These are phyloP conservation scores for Cenococcum geophilum DNA, from an alignment of 495 filamentous ascomycete species.

Conservation along the genomic window DNA sequence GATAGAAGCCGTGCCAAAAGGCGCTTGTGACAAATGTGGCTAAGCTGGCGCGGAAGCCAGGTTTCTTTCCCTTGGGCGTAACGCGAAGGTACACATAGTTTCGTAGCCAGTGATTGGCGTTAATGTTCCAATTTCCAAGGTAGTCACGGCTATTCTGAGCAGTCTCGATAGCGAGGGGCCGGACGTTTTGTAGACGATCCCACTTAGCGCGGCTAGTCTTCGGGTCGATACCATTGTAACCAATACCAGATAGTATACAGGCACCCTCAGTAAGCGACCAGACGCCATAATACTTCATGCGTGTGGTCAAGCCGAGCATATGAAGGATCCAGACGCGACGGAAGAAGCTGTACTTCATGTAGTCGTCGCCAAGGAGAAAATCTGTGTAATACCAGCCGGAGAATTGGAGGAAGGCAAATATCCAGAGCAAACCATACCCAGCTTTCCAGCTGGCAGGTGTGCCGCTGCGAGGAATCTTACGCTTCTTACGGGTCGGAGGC, in stretches of 20 bases:
- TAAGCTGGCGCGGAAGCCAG: conserved; percentile 89
- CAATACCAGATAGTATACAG: conserved; percentile 88
- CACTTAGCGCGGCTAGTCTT: conserved; percentile 76
- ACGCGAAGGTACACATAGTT: conserved; percentile 96
- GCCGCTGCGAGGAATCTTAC: conserved; percentile 87
- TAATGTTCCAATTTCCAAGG: conserved; percentile 93
- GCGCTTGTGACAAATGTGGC: conserved; percentile 91
- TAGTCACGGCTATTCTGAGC: conserved; percentile 89
- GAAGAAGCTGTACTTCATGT: conserved; percentile 59
- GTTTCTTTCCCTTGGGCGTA: conserved; percentile 91
- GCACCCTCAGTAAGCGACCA: conserved; percentile 91
- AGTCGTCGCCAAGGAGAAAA: conserved; percentile 55
- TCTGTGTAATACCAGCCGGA: conserved; percentile 57
- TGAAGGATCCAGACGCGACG: conserved; percentile 69
- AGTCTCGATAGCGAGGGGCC: conserved; percentile 71
- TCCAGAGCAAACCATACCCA: conserved; percentile 65
- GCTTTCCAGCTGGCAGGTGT: conserved; percentile 79
- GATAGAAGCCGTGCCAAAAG: conserved; percentile 97
- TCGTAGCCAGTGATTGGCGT: conserved; percentile 93
- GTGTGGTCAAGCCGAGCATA: conserved; percentile 71
- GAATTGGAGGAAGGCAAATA: conserved; percentile 70
- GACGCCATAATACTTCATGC: conserved; percentile 91
- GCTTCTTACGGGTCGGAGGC: conserved; percentile 81
- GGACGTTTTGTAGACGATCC: conserved; percentile 83
- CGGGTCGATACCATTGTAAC: conserved; percentile 87